Percentiles rank a stretch among this genome's conserved stretches.
phyloP scores from a whole-genome alignment of 2,329 filamentous ascomycete species.

The Colletotrichum lentis region DNA sequence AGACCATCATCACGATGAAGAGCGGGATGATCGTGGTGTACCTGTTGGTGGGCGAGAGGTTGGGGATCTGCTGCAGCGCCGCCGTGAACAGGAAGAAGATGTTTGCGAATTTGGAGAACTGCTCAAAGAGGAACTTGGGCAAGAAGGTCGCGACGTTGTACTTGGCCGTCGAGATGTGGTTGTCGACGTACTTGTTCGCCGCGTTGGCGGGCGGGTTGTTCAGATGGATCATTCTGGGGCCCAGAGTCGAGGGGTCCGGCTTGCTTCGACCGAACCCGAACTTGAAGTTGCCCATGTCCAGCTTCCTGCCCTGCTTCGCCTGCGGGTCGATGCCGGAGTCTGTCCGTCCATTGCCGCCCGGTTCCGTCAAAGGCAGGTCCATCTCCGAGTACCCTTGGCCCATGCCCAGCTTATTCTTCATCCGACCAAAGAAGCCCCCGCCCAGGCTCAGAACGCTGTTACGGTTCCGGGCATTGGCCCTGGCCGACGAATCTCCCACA shows the following conservation, averaged over 20 bases:
- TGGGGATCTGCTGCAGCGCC: conserved; percentile 91
- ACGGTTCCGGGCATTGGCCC: conserved; percentile 72
- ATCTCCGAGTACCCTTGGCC: conserved; percentile 92
- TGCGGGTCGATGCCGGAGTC: conserved; percentile 52
- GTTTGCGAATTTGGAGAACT: conserved; percentile 99
- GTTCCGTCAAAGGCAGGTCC: conserved; percentile 93
- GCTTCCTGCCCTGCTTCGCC: conserved; percentile 62
- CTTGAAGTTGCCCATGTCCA: conserved; percentile 81
- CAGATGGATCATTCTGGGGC: conserved; percentile 90
- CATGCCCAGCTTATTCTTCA: conserved; percentile 92
- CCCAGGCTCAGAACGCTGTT: conserved; percentile 90
- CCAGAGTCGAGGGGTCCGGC: conserved; percentile 87
- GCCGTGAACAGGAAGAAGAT: conserved; percentile 99
- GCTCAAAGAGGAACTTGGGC: conserved; percentile 96
- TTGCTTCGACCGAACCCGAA: conserved; percentile 89
- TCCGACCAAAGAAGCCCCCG: conserved; percentile 83
- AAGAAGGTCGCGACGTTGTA: conserved; percentile 94
- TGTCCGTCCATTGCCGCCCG: conserved; percentile 58
- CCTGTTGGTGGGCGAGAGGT: conserved; percentile 91
- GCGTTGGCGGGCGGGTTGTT: conserved; percentile 96
- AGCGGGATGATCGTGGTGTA: conserved; percentile 98
- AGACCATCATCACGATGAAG: conserved; percentile 88
- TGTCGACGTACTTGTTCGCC: conserved; percentile 89
- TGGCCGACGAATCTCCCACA: conserved; percentile 41
- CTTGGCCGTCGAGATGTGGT: conserved; percentile 96